Percentiles rank a stretch among this genome's conserved stretches.
Evolutionary conservation across 108 stramenopile genomes (phyloP).

Genomic region (Aurantiochytrium sp.): DNA sequence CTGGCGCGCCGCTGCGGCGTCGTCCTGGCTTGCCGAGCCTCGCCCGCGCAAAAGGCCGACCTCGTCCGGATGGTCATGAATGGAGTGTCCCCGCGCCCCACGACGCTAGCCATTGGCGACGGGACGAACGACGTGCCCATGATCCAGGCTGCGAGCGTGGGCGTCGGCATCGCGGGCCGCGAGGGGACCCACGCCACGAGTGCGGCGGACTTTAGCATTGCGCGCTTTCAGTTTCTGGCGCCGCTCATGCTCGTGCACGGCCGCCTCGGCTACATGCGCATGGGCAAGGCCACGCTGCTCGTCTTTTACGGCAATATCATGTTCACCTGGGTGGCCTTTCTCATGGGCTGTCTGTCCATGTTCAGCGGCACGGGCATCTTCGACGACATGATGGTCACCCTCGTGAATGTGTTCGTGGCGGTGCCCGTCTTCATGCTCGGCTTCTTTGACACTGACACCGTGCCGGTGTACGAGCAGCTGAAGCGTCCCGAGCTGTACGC

Average conservation of each 20-base stretch:
- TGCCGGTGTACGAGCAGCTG: conserved; percentile 35
- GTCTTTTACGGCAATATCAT: conserved; percentile 68
- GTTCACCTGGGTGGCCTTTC: conserved; percentile 55
- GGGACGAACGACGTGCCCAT: conserved; percentile 96
- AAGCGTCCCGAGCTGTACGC: conserved; percentile 47
- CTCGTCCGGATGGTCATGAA: conserved; percentile 77
- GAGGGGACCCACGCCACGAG: conserved; percentile 97
- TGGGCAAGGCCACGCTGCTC: conserved; percentile 56
- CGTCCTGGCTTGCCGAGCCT: conserved; percentile 91
- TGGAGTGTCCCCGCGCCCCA: conserved; percentile 74
- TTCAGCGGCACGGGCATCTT: conserved; percentile 51
- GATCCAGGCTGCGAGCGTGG: conserved; percentile 90
- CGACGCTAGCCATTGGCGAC: conserved; percentile 94
- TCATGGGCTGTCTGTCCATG: conserved; percentile 39
- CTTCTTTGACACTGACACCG: conserved; percentile 58
- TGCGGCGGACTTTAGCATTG: conserved; percentile 55
- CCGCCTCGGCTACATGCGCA: conserved; percentile 52
- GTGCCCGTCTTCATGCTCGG: conserved; percentile 58
- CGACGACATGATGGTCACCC: conserved; percentile 48
- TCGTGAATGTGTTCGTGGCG: conserved; percentile 53
- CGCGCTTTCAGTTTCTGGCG: conserved; percentile 57
- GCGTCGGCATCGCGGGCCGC: conserved; percentile 87
- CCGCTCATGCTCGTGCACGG: conserved; percentile 51
- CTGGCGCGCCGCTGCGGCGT: conserved; percentile 73
- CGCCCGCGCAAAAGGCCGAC: conserved; percentile 84